Conservation (phyloP, 2,329 filamentous ascomycete genomes). For the Grosmannia penicillata region DNA sequence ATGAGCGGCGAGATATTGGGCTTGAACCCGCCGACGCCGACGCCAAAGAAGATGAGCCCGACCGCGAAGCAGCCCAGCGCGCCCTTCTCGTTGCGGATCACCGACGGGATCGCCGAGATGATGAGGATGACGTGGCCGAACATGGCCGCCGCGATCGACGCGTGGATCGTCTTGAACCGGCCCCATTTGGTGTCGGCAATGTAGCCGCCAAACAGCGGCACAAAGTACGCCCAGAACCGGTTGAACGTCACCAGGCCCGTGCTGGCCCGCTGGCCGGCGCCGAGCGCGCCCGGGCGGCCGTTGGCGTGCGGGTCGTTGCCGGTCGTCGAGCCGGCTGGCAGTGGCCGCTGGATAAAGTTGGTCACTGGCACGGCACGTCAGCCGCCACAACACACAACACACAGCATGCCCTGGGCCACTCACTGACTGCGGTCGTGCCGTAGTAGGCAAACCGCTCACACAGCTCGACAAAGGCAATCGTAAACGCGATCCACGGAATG, state of each 20-base stretch:
- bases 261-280: constrained; percentile 41
- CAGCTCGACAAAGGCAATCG: constrained; percentile 56
- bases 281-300: constrained; percentile 34
- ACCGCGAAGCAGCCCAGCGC: constrained; percentile 55
- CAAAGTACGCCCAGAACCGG: constrained; percentile 36
- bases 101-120: constrained; percentile 45
- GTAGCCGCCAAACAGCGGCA: constrained; percentile 21
- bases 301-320: constrained; percentile 25
- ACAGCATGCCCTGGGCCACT: background rate
- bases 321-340: constrained; percentile 38
- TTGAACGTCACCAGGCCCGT: constrained; percentile 37
- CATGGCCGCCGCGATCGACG: constrained; percentile 50
- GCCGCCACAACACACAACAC: background rate
- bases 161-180: constrained; percentile 58
- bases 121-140: constrained; percentile 53
- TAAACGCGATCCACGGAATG: constrained; percentile 52
- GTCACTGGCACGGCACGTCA: constrained; percentile 32
- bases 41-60: constrained; percentile 36
- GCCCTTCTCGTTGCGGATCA: constrained; percentile 41
- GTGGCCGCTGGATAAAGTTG: constrained; percentile 43
- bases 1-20: constrained; percentile 60
- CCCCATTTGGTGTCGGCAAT: constrained; percentile 58
- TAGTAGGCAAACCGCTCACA: constrained; percentile 69
- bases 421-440: constrained; percentile 42
- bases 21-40: constrained; percentile 69